A percentile compares a stretch with the other conserved stretches of the same genome.
phyloP scores from a whole-genome alignment of 2,329 filamentous ascomycete species.

The Microcyclosporella mali region DNA sequence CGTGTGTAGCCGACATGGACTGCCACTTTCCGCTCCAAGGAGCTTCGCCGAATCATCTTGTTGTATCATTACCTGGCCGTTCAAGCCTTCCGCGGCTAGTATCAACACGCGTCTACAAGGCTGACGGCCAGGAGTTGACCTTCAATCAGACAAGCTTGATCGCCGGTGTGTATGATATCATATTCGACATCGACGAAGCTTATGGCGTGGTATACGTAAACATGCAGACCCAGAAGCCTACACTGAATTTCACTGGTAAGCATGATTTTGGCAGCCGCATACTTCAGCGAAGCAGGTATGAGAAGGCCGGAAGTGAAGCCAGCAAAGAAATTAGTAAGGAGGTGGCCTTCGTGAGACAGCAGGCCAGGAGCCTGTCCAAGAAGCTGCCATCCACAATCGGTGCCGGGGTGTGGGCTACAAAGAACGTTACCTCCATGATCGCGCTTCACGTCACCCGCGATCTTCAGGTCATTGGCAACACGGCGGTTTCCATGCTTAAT shows the following conservation, averaged over 20 bases:
- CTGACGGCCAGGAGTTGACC: slow-evolving; percentile 8
- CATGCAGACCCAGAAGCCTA: slow-evolving; percentile 19
- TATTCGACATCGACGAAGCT: slow-evolving; percentile 22
- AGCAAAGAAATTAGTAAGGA: slow-evolving; percentile 26
- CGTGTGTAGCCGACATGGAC: not conserved
- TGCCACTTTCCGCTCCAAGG: slow-evolving; percentile 9
- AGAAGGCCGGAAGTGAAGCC: slow-evolving; percentile 24
- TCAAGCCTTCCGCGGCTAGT: slow-evolving; percentile 2
- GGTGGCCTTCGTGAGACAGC: slow-evolving; percentile 19
- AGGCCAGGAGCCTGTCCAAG: slow-evolving; percentile 17
- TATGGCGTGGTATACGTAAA: slow-evolving; percentile 21
- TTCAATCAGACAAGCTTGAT: slow-evolving; percentile 25
- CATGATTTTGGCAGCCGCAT: slow-evolving; percentile 25
- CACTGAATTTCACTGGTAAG: slow-evolving; percentile 16
- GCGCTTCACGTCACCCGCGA: slow-evolving; percentile 21
- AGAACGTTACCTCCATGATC: slow-evolving; percentile 25
- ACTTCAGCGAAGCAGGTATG: slow-evolving; percentile 22
- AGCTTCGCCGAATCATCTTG: slow-evolving; percentile 21
- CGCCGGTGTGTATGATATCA: slow-evolving; percentile 25
- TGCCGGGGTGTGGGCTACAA: slow-evolving; percentile 23
- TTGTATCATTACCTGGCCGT: slow-evolving; percentile 22
- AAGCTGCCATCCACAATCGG: slow-evolving; percentile 19
- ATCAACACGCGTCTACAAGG: slow-evolving; percentile 4
- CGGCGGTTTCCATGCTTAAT: slow-evolving; percentile 15
- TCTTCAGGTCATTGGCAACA: slow-evolving; percentile 21